phyloP scores from a whole-genome alignment of 768 basidiomycete genomes.

The Suillus tomentosus region DNA sequence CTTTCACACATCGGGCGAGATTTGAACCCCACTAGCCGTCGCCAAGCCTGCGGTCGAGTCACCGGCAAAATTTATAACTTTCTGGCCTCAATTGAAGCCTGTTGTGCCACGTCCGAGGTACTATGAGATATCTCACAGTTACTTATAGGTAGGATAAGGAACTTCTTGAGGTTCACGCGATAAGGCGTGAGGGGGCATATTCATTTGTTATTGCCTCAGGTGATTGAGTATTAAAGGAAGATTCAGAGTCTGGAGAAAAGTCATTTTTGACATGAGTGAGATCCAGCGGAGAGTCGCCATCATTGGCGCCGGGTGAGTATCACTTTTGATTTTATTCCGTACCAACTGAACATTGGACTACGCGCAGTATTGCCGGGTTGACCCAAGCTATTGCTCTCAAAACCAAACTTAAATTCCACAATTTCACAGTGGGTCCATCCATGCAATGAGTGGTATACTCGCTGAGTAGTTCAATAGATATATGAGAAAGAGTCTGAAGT shows the following conservation, averaged over 20 bases:
- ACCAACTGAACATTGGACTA: not conserved
- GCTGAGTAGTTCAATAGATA: slow-evolving; percentile 36
- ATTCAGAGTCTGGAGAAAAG: not conserved
- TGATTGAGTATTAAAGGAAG: not conserved
- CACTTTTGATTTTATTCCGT: not conserved
- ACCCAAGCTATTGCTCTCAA: slow-evolving; percentile 46
- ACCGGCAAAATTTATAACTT: not conserved
- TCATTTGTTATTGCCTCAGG: not conserved
- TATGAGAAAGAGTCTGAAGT: slow-evolving; percentile 46
- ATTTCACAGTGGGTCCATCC: slow-evolving; percentile 40
- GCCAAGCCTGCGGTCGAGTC: too few relatives aligned
- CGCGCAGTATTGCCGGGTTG: slow-evolving; percentile 42
- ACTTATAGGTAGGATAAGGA: too few relatives aligned
- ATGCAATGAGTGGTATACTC: not conserved
- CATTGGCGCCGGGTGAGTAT: slow-evolving; percentile 24
- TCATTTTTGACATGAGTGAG: not conserved
- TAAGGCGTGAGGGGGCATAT: not conserved
- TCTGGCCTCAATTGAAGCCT: not conserved
- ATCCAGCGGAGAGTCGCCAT: slow-evolving; percentile 20
- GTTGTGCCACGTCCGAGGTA: not conserved
- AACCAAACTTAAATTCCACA: slow-evolving; percentile 36
- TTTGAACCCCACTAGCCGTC: too few relatives aligned
- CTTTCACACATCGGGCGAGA: too few relatives aligned
- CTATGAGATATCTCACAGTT: not conserved
- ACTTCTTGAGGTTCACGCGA: not conserved